Conservation (phyloP, 2,329 filamentous ascomycete species). For the Botrytis paeoniae region DNA sequence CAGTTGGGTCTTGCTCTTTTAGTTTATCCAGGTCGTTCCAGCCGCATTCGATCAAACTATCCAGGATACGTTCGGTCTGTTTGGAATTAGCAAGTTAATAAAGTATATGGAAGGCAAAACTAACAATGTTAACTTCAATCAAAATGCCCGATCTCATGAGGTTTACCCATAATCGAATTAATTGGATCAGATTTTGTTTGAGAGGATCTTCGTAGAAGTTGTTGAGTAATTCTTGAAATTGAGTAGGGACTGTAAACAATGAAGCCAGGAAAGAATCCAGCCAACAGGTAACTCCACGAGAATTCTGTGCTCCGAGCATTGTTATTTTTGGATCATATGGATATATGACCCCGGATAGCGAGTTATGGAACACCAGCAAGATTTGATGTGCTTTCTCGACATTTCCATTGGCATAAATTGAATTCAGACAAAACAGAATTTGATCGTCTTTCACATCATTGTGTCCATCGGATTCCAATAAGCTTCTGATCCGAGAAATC, state of each 20-base stretch:
- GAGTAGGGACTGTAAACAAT: slow-evolving; percentile 85
- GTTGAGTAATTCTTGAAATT: slow-evolving; percentile 89
- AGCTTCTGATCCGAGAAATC: slow-evolving; percentile 52
- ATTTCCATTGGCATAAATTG: slow-evolving; percentile 65
- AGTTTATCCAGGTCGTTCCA: slow-evolving; percentile 76
- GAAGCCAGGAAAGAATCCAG: slow-evolving; percentile 87
- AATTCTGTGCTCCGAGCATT: slow-evolving; percentile 83
- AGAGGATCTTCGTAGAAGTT: slow-evolving; percentile 66
- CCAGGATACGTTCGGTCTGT: slow-evolving; percentile 78
- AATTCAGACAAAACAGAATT: slow-evolving; percentile 57
- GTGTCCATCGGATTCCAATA: slow-evolving; percentile 52
- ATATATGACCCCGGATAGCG: slow-evolving; percentile 73
- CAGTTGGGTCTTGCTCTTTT: slow-evolving; percentile 92
- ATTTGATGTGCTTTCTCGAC: slow-evolving; percentile 72
- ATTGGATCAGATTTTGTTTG: slow-evolving; percentile 68
- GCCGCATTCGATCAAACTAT: slow-evolving; percentile 77
- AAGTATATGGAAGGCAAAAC: slow-evolving; percentile 29
- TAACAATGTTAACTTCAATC: slow-evolving; percentile 79
- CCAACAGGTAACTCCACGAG: slow-evolving; percentile 87
- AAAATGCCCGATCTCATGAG: slow-evolving; percentile 80
- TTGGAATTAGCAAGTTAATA: slow-evolving; percentile 22
- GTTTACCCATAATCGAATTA: slow-evolving; percentile 90
- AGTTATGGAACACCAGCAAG: slow-evolving; percentile 74
- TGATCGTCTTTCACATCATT: slow-evolving; percentile 59
- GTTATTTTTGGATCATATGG: slow-evolving; percentile 68